Evolutionary conservation across 257 asterid species (phyloP).

Genomic region (Salvia rosmarinus): DNA sequence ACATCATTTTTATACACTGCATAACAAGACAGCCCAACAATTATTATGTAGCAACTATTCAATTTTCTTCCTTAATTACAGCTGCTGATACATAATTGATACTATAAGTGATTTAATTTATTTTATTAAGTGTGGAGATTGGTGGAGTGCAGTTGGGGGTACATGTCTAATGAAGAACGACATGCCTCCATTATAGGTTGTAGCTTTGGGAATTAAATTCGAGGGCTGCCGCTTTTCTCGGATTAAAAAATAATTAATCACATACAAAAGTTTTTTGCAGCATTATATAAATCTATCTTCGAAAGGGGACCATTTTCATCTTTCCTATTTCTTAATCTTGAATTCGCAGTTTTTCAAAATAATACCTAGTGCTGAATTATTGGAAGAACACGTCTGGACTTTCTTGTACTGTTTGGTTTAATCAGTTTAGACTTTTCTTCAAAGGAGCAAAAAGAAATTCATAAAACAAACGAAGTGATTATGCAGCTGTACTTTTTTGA

Average conservation of each 20-base stretch:
- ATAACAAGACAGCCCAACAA: not conserved
- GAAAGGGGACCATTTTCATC: constrained; percentile 45
- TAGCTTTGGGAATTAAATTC: constrained; percentile 37
- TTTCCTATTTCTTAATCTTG: constrained; percentile 20
- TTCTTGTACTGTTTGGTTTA: constrained; percentile 16
- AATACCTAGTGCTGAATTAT: constrained; percentile 40
- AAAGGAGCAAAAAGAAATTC: constrained; percentile 29
- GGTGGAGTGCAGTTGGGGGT: constrained; percentile 47
- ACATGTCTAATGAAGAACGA: constrained; percentile 66
- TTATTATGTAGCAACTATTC: too few relatives aligned
- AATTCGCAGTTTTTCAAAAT: constrained; percentile 13
- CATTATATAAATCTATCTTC: constrained; percentile 27
- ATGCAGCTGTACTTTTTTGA: constrained; percentile 5
- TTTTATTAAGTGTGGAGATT: not conserved
- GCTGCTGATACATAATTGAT: not conserved
- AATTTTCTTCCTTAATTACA: too few relatives aligned
- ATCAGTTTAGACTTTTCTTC: constrained; percentile 24
- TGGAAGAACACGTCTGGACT: constrained; percentile 29
- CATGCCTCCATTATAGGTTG: constrained; percentile 73
- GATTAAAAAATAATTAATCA: too few relatives aligned
- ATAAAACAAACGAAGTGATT: constrained; percentile 19
- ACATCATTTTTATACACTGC: not conserved
- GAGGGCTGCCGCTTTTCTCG: constrained; percentile 22
- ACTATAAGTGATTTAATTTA: not conserved
- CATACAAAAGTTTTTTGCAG: not conserved